Conservation (phyloP, 371 early-diverging fungal species). For the Mortierella sp. region DNA sequence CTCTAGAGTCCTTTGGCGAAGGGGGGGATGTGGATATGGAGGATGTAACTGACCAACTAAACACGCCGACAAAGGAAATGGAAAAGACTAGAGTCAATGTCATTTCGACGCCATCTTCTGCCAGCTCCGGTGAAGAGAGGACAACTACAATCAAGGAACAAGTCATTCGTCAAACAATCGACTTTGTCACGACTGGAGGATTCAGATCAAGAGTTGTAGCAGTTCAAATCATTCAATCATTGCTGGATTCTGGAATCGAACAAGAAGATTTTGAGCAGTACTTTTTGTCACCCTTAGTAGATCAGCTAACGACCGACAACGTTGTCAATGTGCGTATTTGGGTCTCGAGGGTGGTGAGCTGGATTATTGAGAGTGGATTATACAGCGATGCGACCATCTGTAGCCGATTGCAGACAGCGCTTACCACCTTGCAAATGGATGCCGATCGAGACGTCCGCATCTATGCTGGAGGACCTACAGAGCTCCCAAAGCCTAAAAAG, state of each 20-base stretch:
- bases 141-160: conserved; percentile 40
- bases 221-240: conserved; percentile 51
- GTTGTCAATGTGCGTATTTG: conserved; percentile 54
- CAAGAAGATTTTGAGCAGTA: conserved; percentile 35
- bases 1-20: conserved; percentile 15
- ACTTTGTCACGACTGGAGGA: conserved; percentile 42
- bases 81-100: background rate
- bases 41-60: conserved; percentile 22
- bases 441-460: conserved; percentile 50
- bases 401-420: conserved; percentile 15
- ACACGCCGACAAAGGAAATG: background rate
- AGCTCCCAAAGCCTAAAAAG: conserved; percentile 38
- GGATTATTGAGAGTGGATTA: conserved; percentile 43
- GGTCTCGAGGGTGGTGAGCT: conserved; percentile 45
- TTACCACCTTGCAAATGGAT: conserved; percentile 28
- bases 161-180: conserved; percentile 35
- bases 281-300: conserved; percentile 30
- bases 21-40: conserved; percentile 36
- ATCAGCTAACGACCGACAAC: conserved; percentile 26
- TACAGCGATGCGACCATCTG: conserved; percentile 23
- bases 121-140: background rate
- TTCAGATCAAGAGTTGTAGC: conserved; percentile 53
- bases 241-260: conserved; percentile 38
- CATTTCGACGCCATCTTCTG: conserved; percentile 2
- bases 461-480: conserved; percentile 48